These are phyloP conservation scores for Quercus robur DNA, from an alignment of 306 rosid species.

Conservation along the genomic window DNA sequence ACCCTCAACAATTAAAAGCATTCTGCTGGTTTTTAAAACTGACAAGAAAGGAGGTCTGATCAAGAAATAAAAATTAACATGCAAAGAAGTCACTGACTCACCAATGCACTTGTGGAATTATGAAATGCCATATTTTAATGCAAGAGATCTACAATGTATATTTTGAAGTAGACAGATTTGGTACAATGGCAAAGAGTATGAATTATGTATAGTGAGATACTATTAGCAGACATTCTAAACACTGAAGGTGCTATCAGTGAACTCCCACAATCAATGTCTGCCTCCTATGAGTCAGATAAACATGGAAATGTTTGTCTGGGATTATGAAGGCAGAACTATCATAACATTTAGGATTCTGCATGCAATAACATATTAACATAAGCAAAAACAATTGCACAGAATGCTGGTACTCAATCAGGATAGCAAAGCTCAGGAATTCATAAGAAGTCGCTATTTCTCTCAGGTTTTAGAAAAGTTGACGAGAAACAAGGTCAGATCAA, in stretches of 20 bases:
- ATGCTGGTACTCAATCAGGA: too few species aligned
- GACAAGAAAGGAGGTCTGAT: neutral
- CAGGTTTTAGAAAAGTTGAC: neutral
- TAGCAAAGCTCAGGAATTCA: neutral
- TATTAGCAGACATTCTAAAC: conserved; percentile 32
- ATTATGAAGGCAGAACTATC: neutral
- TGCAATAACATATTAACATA: neutral
- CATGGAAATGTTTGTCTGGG: too few species aligned
- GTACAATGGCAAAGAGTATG: neutral
- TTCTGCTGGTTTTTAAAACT: neutral
- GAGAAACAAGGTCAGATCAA: neutral
- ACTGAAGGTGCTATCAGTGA: conserved; percentile 41
- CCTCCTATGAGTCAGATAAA: too few species aligned
- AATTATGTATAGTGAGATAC: conserved; percentile 24
- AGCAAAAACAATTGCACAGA: neutral
- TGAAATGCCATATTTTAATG: neutral
- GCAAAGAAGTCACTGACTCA: neutral
- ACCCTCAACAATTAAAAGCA: neutral
- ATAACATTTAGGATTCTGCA: neutral
- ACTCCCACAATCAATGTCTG: neutral
- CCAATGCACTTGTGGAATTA: neutral
- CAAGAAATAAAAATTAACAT: neutral
- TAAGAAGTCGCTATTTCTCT: too few species aligned
- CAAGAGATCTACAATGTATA: neutral
- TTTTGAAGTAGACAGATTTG: neutral